These are phyloP conservation scores for Globisporangium mamillatum DNA, from an alignment of 352 stramenopile genomes.

Conservation along the genomic window DNA sequence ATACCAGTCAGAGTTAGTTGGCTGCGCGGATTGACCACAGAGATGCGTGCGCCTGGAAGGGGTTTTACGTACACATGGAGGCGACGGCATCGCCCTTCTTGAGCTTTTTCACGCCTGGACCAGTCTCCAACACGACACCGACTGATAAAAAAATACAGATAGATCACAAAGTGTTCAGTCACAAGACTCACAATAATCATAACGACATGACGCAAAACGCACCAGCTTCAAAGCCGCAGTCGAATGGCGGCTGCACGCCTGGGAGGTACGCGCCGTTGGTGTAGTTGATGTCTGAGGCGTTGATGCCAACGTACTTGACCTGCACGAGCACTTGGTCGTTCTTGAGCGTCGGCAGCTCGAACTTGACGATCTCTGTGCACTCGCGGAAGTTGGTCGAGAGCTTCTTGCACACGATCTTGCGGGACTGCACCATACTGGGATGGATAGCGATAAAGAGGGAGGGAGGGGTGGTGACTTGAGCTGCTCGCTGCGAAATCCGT, in stretches of 20 bases:
- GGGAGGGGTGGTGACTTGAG: not conserved
- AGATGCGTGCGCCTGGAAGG: not conserved
- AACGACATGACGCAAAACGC: not conserved
- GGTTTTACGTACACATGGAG: conserved; percentile 32
- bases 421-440: conserved; percentile 42
- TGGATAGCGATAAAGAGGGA: not conserved
- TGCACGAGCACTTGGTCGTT: conserved; percentile 47
- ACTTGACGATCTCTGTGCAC: conserved; percentile 62
- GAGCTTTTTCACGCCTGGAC: conserved; percentile 31
- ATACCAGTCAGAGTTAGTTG: not conserved
- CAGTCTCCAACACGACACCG: conserved; percentile 32
- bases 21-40: not conserved
- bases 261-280: conserved; percentile 52
- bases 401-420: conserved; percentile 80
- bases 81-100: conserved; percentile 41
- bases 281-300: conserved; percentile 58
- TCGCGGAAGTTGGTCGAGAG: conserved; percentile 80
- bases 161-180: not conserved
- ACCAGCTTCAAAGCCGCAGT: conserved; percentile 50
- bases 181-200: not conserved
- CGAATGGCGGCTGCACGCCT: conserved; percentile 45
- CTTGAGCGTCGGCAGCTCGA: conserved; percentile 38
- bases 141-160: conserved; percentile 14
- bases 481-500: conserved; percentile 2
- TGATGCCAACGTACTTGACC: conserved; percentile 40